Conservation (phyloP, 805 yeast genomes). For the Zygoascus tannicola region DNA sequence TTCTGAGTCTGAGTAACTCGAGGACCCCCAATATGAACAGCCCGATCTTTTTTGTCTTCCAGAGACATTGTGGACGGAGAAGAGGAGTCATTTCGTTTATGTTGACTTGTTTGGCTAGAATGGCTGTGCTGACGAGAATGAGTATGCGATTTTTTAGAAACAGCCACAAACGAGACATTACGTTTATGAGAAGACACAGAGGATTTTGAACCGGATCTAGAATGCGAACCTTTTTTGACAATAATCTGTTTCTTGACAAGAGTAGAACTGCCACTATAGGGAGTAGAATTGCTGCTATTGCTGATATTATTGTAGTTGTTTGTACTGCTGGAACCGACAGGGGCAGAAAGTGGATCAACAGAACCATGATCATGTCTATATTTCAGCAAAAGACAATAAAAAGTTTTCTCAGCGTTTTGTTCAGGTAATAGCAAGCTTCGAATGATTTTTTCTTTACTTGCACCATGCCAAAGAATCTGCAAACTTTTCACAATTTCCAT, state of each 20-base stretch:
- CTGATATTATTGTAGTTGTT: conserved; percentile 2
- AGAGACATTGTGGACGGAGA: background rate
- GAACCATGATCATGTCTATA: conserved; percentile 59
- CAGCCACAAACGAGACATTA: conserved; percentile 17
- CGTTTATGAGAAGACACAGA: conserved; percentile 21
- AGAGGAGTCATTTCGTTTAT: conserved; percentile 12
- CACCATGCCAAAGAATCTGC: conserved; percentile 76
- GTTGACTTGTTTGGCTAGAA: conserved; percentile 20
- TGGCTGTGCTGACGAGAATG: conserved; percentile 15
- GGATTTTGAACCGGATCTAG: conserved; percentile 15
- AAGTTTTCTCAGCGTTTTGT: conserved; percentile 69
- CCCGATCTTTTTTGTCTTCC: background rate
- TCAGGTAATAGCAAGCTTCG: conserved; percentile 44
- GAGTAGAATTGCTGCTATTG: conserved; percentile 1
- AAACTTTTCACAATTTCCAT: conserved; percentile 64
- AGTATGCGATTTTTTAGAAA: conserved; percentile 6
- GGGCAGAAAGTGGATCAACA: conserved; percentile 7
- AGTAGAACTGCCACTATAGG: conserved; percentile 5
- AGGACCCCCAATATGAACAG: conserved; percentile 9
- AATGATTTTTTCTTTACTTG: conserved; percentile 43
- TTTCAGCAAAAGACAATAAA: conserved; percentile 63
- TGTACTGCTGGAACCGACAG: background rate
- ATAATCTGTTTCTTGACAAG: conserved; percentile 1
- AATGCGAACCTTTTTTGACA: conserved; percentile 7
- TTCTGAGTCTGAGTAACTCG: conserved; percentile 5